phyloP scores from a whole-genome alignment of 1,284 basidiomycete species.

The Moesziomyces globuligerus region DNA sequence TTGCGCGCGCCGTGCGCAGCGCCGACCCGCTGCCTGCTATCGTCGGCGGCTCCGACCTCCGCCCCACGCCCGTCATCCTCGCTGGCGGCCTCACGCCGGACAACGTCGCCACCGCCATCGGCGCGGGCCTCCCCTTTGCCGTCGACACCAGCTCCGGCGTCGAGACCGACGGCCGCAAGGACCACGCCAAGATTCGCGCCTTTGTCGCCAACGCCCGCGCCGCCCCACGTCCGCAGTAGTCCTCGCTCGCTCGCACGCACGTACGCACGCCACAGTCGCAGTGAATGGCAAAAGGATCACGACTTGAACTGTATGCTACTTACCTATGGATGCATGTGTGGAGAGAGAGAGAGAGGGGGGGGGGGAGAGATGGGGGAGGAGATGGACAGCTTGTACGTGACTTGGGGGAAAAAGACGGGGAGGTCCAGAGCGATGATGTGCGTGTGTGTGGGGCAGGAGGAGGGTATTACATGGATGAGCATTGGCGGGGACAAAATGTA shows the following conservation, averaged over 20 bases:
- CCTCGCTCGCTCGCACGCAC: too few relatives aligned
- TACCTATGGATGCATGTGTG: conserved; percentile 10
- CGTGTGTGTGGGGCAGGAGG: background rate
- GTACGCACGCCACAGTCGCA: too few relatives aligned
- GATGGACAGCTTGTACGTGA: too few relatives aligned
- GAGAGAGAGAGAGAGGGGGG: background rate
- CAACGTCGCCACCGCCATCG: conserved; percentile 57
- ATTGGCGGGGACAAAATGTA: background rate
- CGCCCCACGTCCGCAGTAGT: background rate
- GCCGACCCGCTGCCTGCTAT: conserved; percentile 35
- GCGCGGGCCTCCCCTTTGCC: conserved; percentile 35
- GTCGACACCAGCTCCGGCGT: conserved; percentile 65
- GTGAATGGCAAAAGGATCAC: too few relatives aligned
- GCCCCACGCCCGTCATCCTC: conserved; percentile 52
- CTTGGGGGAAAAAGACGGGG: too few relatives aligned
- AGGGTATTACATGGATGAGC: conserved; percentile 40
- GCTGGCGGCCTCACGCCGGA: conserved; percentile 61
- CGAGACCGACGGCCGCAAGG: conserved; percentile 60
- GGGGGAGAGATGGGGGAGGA: background rate
- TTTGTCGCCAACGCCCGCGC: conserved; percentile 40
- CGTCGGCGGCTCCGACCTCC: conserved; percentile 19
- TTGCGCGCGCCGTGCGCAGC: conserved; percentile 39
- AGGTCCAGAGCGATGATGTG: background rate
- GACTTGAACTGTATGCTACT: conserved; percentile 2
- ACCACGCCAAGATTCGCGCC: conserved; percentile 48